A percentile compares a stretch with the other conserved stretches of the same genome.
phyloP scores from a whole-genome alignment of 1,139 yeast genomes.

The Yamadazyma mexicana region DNA sequence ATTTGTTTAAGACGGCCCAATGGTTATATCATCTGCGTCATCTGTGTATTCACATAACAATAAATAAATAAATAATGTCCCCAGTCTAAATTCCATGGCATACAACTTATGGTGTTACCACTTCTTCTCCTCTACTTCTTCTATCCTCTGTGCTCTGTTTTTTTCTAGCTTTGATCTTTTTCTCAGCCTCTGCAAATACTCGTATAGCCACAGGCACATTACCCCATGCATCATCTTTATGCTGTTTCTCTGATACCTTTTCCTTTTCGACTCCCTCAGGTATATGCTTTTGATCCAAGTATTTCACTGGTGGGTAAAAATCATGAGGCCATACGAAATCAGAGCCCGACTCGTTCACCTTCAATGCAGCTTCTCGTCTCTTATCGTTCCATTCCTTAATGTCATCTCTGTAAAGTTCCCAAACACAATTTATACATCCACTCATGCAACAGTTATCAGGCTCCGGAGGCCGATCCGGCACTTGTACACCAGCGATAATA shows the following conservation, averaged over 20 bases:
- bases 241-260: slow-evolving; percentile 16
- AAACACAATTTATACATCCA: slow-evolving; percentile 94
- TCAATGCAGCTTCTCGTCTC: slow-evolving; percentile 61
- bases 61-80: slow-evolving; percentile 4
- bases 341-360: slow-evolving; percentile 34
- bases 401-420: slow-evolving; percentile 92
- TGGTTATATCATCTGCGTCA: no score
- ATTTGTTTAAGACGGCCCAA: no score
- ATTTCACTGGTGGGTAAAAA: slow-evolving; percentile 66
- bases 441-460: slow-evolving; percentile 98
- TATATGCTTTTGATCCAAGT: slow-evolving; percentile 31
- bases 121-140: background rate
- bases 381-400: slow-evolving; percentile 72
- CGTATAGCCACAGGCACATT: slow-evolving; percentile 74
- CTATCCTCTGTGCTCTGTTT: background rate
- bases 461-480: slow-evolving; percentile 79
- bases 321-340: slow-evolving; percentile 77
- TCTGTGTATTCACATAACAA: background rate
- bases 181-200: slow-evolving; percentile 84
- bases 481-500: slow-evolving; percentile 67
- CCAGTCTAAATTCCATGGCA: no score
- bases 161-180: slow-evolving; percentile 50
- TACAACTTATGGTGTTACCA: no score
- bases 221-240: slow-evolving; percentile 50
- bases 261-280: slow-evolving; percentile 23